These are phyloP conservation scores for Backusella morwellensis DNA, from an alignment of 192 early-diverging fungal species.

Conservation along the genomic window DNA sequence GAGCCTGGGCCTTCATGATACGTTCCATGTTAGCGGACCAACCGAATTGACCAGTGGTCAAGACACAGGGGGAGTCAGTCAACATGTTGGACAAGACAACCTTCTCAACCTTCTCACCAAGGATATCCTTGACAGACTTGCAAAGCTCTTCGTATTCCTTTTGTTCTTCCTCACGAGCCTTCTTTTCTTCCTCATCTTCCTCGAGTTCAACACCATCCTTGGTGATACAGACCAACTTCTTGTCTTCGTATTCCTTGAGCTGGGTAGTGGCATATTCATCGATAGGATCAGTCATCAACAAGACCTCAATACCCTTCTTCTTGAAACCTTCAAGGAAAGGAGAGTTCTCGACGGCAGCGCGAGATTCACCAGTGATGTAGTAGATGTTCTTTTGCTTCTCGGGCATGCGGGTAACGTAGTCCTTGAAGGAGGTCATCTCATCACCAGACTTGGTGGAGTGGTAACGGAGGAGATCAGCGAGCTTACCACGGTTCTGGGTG, in stretches of 20 bases:
- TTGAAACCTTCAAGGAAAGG: conserved; percentile 99
- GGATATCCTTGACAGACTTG: conserved; percentile 95
- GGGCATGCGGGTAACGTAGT: conserved; percentile 99
- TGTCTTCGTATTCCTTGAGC: conserved; percentile 99
- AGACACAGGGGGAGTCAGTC: conserved; percentile 95
- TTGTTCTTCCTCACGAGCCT: conserved; percentile 90
- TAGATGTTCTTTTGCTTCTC: conserved; percentile 99
- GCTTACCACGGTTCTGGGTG: conserved; percentile 93
- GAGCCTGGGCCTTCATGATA: conserved; percentile 99
- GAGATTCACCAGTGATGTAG: conserved; percentile 97
- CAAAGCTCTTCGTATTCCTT: conserved; percentile 86
- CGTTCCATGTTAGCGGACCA: conserved; percentile 99
- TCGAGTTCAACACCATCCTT: conserved; percentile 99
- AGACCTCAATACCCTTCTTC: conserved; percentile 99
- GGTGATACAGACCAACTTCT: conserved; percentile 97
- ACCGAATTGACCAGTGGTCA: conserved; percentile 98
- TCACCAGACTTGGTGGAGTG: conserved; percentile 99
- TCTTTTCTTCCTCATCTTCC: conserved; percentile 99
- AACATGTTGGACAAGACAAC: conserved; percentile 89
- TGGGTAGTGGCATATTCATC: conserved; percentile 99
- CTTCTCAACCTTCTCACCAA: conserved; percentile 98
- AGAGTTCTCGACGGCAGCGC: conserved; percentile 91
- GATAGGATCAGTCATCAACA: conserved; percentile 99
- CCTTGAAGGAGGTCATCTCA: conserved; percentile 98
- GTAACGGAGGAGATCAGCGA: conserved; percentile 96